Evolutionary conservation across 2,329 filamentous ascomycete genomes (phyloP).

Genomic region (Neonectria coccinea): DNA sequence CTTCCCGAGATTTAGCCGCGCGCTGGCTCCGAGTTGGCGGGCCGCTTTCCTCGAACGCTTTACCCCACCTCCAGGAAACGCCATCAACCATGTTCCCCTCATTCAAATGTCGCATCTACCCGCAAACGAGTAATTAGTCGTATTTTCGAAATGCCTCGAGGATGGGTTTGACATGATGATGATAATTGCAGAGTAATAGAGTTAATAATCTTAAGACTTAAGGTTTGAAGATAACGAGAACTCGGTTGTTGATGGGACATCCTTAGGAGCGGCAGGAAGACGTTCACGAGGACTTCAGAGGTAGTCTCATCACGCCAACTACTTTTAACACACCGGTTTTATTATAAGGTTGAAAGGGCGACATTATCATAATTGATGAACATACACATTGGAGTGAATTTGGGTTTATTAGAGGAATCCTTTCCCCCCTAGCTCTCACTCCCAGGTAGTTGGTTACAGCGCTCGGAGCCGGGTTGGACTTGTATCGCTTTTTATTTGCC

Average conservation of each 20-base stretch:
- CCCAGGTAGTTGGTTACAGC: neutral
- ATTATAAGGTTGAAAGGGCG: too few species aligned
- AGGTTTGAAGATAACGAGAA: neutral
- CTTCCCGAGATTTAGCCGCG: conserved; percentile 43
- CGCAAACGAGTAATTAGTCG: neutral
- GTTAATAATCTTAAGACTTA: neutral
- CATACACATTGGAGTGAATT: neutral
- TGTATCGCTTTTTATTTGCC: neutral
- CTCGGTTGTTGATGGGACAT: neutral
- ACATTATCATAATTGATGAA: neutral
- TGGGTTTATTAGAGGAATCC: neutral
- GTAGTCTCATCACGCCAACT: neutral
- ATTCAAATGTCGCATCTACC: neutral
- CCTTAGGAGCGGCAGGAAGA: neutral
- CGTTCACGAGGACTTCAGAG: neutral
- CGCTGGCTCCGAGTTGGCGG: neutral
- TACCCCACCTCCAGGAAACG: conserved; percentile 1
- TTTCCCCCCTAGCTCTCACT: neutral
- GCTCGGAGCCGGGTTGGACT: neutral
- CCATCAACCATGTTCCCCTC: neutral
- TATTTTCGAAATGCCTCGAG: neutral
- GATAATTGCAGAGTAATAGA: neutral
- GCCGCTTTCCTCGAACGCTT: neutral
- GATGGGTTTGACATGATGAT: neutral
- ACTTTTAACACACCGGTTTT: neutral